These are phyloP conservation scores for Mycosphaerella arachidis DNA, from an alignment of 2,329 filamentous ascomycete genomes.

Conservation along the genomic window DNA sequence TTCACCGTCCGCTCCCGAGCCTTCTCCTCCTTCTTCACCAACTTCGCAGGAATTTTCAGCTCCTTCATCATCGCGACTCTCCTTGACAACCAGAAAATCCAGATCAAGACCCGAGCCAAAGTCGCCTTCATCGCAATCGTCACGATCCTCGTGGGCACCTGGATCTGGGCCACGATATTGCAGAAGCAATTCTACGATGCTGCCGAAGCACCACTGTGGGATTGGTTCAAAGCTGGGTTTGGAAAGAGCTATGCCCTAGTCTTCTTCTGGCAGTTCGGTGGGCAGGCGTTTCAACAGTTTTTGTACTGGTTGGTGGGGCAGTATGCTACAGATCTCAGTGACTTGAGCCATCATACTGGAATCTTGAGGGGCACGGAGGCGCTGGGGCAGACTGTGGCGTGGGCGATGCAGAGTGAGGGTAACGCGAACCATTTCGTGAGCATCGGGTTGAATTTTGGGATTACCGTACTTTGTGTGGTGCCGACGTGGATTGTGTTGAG, in stretches of 20 bases:
- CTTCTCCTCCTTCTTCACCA: slow-evolving; percentile 65
- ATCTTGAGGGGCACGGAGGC: slow-evolving; percentile 67
- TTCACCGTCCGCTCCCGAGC: slow-evolving; percentile 66
- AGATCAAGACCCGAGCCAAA: slow-evolving; percentile 53
- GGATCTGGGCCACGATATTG: slow-evolving; percentile 65
- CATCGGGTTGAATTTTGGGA: slow-evolving; percentile 66
- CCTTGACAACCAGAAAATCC: slow-evolving; percentile 55
- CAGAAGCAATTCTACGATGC: slow-evolving; percentile 57
- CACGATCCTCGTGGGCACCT: slow-evolving; percentile 62
- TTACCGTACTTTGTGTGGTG: slow-evolving; percentile 60
- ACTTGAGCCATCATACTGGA: slow-evolving; percentile 65
- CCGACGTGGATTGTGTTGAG: slow-evolving; percentile 65
- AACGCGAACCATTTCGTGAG: slow-evolving; percentile 62
- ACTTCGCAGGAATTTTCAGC: slow-evolving; percentile 60
- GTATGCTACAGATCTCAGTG: slow-evolving; percentile 55
- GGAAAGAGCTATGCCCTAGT: slow-evolving; percentile 63
- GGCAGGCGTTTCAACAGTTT: slow-evolving; percentile 70
- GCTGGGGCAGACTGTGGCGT: slow-evolving; percentile 68
- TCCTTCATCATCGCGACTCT: slow-evolving; percentile 64
- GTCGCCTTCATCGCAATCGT: slow-evolving; percentile 52
- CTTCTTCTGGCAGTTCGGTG: slow-evolving; percentile 61
- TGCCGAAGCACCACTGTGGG: slow-evolving; percentile 51
- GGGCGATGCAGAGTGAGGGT: slow-evolving; percentile 59
- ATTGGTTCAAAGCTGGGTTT: slow-evolving; percentile 62
- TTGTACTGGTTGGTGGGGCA: slow-evolving; percentile 68